A percentile compares a stretch with the other conserved stretches of the same genome.
Evolutionary conservation across 225 moss, liverwort and hornwort species (phyloP).

Genomic region (Anthoceros angustus): DNA sequence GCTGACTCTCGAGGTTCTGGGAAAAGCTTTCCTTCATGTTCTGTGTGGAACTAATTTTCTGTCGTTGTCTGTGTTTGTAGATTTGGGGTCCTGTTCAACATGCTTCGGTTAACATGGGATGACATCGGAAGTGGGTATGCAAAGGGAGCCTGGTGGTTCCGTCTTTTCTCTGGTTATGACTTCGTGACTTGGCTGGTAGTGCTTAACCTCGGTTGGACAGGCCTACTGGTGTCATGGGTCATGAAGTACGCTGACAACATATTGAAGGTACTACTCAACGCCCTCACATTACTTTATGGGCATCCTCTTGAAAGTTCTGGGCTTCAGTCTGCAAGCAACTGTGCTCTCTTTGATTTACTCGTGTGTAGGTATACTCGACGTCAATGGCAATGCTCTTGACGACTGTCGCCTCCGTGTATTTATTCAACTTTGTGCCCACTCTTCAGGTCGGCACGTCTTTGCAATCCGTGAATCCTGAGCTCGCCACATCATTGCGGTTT

Average conservation of each 20-base stretch:
- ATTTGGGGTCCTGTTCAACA: conserved; percentile 83
- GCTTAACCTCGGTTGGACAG: conserved; percentile 40
- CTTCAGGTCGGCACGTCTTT: background rate
- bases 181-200: conserved; percentile 60
- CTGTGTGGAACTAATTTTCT: background rate
- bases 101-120: conserved; percentile 38
- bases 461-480: background rate
- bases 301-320: background rate
- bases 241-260: conserved; percentile 3
- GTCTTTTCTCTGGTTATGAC: conserved; percentile 53
- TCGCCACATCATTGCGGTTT: background rate
- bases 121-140: conserved; percentile 35
- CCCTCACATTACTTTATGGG: background rate
- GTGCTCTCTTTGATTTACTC: background rate
- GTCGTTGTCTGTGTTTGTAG: conserved; percentile 16
- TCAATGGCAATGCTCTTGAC: conserved; percentile 4
- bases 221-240: background rate
- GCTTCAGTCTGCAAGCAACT: background rate
- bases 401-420: background rate
- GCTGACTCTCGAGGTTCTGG: too few relatives aligned
- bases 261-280: background rate
- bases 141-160: conserved; percentile 58
- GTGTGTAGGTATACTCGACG: background rate
- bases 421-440: background rate
- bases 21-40: background rate